Percentiles rank a stretch among this genome's conserved stretches.
These are phyloP conservation scores for Phytophthora uliginosa DNA, from an alignment of 352 stramenopile genomes.

Conservation along the genomic window DNA sequence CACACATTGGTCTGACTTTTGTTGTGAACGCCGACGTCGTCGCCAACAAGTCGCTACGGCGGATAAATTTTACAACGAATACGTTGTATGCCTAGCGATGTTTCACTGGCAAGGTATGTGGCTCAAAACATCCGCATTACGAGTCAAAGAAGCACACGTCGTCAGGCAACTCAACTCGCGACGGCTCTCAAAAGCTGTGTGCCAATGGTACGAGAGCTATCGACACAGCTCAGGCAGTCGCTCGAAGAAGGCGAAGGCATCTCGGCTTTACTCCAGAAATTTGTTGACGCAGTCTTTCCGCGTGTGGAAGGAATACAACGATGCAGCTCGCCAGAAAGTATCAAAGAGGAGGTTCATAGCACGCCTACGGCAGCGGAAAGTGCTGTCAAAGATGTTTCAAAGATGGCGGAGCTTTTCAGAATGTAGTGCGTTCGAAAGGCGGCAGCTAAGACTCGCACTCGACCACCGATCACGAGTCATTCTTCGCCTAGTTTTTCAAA, in stretches of 20 bases:
- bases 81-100: conserved; percentile 35
- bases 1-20: conserved; percentile 18
- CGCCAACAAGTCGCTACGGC: conserved; percentile 25
- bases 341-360: conserved; percentile 12
- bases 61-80: conserved; percentile 38
- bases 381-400: conserved; percentile 20
- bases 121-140: conserved; percentile 18
- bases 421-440: neutral
- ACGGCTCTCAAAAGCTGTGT: conserved; percentile 26
- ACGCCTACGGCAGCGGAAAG: conserved; percentile 13
- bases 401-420: conserved; percentile 15
- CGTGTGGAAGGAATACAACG: conserved; percentile 19
- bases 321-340: conserved; percentile 13
- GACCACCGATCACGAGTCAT: conserved; percentile 5
- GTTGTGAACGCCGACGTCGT: conserved; percentile 1
- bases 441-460: neutral
- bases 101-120: conserved; percentile 42
- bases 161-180: conserved; percentile 1
- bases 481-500: conserved; percentile 16
- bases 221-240: neutral
- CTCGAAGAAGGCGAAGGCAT: conserved; percentile 5
- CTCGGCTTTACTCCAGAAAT: conserved; percentile 3
- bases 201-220: conserved; percentile 16
- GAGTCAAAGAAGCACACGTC: conserved; percentile 9
- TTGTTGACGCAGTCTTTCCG: conserved; percentile 8